phyloP scores from a whole-genome alignment of 495 filamentous ascomycete genomes.

The Chaetomium fimeti region DNA sequence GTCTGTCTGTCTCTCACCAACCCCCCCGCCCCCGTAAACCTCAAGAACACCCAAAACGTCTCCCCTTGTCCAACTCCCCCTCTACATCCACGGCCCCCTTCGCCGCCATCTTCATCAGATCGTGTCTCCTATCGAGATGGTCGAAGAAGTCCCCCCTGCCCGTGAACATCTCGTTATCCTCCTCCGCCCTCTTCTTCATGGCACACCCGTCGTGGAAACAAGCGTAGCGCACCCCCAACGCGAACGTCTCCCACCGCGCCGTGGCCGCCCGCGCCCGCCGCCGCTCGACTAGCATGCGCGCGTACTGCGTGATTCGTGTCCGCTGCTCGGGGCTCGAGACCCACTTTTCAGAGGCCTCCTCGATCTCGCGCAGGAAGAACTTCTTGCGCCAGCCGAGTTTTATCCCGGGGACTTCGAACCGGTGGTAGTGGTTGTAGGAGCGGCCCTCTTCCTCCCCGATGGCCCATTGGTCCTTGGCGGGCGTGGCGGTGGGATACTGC shows the following conservation, averaged over 20 bases:
- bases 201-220: slow-evolving; percentile 32
- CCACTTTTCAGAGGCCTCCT: slow-evolving; percentile 31
- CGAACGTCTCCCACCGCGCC: slow-evolving; percentile 37
- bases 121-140: slow-evolving; percentile 30
- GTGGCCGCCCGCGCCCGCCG: slow-evolving; percentile 30
- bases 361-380: slow-evolving; percentile 30
- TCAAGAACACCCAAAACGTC: slow-evolving; percentile 32
- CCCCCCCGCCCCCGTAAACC: not conserved
- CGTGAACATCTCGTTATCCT: slow-evolving; percentile 17
- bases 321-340: slow-evolving; percentile 21
- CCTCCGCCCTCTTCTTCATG: not conserved
- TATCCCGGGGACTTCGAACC: slow-evolving; percentile 32
- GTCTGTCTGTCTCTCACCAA: not conserved
- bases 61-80: slow-evolving; percentile 31
- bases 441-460: slow-evolving; percentile 24
- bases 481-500: not conserved
- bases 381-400: slow-evolving; percentile 30
- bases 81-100: slow-evolving; percentile 29
- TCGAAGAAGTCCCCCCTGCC: slow-evolving; percentile 34
- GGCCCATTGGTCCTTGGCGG: slow-evolving; percentile 12
- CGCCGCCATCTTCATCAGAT: slow-evolving; percentile 21
- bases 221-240: slow-evolving; percentile 34
- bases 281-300: slow-evolving; percentile 26
- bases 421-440: slow-evolving; percentile 32
- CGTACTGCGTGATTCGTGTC: slow-evolving; percentile 25